These are phyloP conservation scores for Penicillium sp. DNA, from an alignment of 2,329 filamentous ascomycete genomes.

Conservation along the genomic window DNA sequence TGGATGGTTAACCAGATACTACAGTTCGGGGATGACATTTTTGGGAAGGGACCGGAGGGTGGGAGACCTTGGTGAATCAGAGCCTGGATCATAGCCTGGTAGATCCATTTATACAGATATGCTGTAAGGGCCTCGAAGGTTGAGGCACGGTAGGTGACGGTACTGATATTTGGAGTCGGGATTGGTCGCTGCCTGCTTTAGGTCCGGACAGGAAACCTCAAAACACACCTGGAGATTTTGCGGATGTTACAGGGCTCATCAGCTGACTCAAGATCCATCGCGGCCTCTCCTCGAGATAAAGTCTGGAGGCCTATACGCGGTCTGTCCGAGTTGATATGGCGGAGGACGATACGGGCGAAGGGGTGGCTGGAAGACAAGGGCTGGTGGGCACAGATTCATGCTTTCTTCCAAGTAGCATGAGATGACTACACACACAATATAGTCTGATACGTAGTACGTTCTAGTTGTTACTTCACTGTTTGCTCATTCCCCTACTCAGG, in stretches of 20 bases:
- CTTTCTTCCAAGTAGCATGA: no score
- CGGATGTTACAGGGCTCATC: no score
- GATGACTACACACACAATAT: slow-evolving; percentile 8
- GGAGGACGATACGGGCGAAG: neutral
- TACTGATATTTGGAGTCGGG: neutral
- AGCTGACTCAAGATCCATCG: no score
- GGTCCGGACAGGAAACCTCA: neutral
- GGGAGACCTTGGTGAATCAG: neutral
- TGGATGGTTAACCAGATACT: neutral
- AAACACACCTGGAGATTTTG: neutral
- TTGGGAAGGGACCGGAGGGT: neutral
- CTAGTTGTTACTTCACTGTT: no score
- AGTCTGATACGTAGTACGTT: no score
- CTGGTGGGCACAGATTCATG: slow-evolving; percentile 4
- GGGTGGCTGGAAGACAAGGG: neutral
- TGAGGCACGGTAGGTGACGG: neutral
- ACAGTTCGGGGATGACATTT: neutral
- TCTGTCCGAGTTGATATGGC: neutral
- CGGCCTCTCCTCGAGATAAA: neutral
- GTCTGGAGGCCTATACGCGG: neutral
- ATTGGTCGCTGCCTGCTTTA: neutral
- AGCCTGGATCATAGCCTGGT: neutral
- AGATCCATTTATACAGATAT: neutral
- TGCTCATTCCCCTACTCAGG: no score
- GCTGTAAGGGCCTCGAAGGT: slow-evolving; percentile 6